These are phyloP conservation scores for Orbilia blumenaviensis DNA, from an alignment of 2,329 filamentous ascomycete genomes.

Conservation along the genomic window DNA sequence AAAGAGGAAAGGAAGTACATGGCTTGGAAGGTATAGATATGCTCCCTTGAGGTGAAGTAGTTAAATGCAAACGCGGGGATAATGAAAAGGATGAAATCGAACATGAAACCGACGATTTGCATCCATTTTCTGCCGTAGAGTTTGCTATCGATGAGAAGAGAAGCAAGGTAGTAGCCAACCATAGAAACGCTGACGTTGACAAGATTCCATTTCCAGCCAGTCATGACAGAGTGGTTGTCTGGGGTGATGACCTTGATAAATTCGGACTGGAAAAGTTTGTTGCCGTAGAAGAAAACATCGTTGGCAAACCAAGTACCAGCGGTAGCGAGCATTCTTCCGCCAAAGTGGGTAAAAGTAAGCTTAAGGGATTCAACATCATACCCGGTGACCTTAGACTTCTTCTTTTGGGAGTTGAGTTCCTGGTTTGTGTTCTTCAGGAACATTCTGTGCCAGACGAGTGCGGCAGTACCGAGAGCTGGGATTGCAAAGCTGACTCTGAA, in stretches of 20 bases:
- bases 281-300: slow-evolving; percentile 98
- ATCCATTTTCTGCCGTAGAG: slow-evolving; percentile 95
- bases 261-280: slow-evolving; percentile 93
- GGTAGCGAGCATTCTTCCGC: slow-evolving; percentile 84
- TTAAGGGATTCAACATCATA: slow-evolving; percentile 88
- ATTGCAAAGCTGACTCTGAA: slow-evolving; percentile 93
- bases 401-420: slow-evolving; percentile 83
- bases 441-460: slow-evolving; percentile 94
- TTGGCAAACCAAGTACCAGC: slow-evolving; percentile 93
- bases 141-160: slow-evolving; percentile 92
- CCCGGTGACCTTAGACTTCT: slow-evolving; percentile 84
- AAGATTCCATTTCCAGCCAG: slow-evolving; percentile 89
- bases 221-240: slow-evolving; percentile 76
- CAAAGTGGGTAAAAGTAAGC: slow-evolving; percentile 82
- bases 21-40: slow-evolving; percentile 90
- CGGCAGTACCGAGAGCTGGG: slow-evolving; percentile 87
- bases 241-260: slow-evolving; percentile 86
- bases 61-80: slow-evolving; percentile 87
- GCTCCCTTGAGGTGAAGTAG: slow-evolving; percentile 76
- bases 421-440: slow-evolving; percentile 90
- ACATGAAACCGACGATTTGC: slow-evolving; percentile 92
- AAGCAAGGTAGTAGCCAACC: slow-evolving; percentile 84
- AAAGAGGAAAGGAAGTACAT: slow-evolving; percentile 99
- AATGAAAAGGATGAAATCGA: slow-evolving; percentile 92
- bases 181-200: slow-evolving; percentile 89